A percentile compares a stretch with the other conserved stretches of the same genome.
Evolutionary conservation across 331 rosid genomes (phyloP).

Genomic region (Ulmus americana): DNA sequence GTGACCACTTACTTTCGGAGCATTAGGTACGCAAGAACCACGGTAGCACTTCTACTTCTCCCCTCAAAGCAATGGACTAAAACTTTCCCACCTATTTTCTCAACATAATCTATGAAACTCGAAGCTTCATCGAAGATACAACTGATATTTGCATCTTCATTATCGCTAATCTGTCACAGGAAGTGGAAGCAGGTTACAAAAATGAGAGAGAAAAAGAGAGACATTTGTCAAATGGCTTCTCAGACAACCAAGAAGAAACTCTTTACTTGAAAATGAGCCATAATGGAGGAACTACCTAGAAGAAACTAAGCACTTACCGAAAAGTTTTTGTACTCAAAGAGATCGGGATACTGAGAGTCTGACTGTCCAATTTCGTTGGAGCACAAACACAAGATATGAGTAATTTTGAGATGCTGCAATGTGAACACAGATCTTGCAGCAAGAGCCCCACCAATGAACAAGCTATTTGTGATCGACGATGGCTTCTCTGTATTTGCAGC

Average conservation of each 20-base stretch:
- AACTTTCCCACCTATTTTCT: constrained; percentile 60
- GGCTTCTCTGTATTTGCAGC: constrained; percentile 95
- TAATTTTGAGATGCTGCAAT: constrained; percentile 70
- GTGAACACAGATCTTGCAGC: constrained; percentile 92
- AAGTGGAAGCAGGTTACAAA: neutral
- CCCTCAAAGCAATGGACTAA: constrained; percentile 98
- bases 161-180: constrained; percentile 57
- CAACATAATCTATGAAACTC: constrained; percentile 65
- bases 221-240: neutral
- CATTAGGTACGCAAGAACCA: constrained; percentile 90
- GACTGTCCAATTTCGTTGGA: constrained; percentile 93
- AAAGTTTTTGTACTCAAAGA: constrained; percentile 66
- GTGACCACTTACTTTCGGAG: constrained; percentile 69
- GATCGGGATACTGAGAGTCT: constrained; percentile 83
- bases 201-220: neutral
- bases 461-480: constrained; percentile 54
- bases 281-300: neutral
- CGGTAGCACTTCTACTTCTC: constrained; percentile 82
- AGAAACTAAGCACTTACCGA: constrained; percentile 46
- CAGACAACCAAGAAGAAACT: neutral
- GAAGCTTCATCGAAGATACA: constrained; percentile 77
- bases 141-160: constrained; percentile 65
- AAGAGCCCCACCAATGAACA: constrained; percentile 87
- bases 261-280: neutral
- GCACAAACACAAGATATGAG: constrained; percentile 82